Evolutionary conservation across 164 flowering plant genomes (phyloP).

Genomic region (Aristolochia californica): DNA sequence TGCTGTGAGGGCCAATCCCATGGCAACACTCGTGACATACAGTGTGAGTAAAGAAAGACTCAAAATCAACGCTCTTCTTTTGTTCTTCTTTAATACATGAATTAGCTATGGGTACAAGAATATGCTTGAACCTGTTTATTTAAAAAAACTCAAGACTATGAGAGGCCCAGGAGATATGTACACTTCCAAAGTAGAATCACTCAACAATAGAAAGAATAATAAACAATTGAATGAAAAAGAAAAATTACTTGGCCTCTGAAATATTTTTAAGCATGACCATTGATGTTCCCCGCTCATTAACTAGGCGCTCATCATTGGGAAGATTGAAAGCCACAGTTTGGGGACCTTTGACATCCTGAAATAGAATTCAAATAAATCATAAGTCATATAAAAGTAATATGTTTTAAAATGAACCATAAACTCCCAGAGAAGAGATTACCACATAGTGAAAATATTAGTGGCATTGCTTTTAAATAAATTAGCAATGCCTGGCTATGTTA

Average conservation of each 20-base stretch:
- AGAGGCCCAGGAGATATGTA: background rate
- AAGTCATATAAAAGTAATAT: too few relatives aligned
- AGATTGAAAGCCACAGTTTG: conserved; percentile 94
- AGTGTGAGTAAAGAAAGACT: conserved; percentile 90
- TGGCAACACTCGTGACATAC: conserved; percentile 96
- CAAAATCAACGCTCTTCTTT: conserved; percentile 60
- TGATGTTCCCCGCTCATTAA: conserved; percentile 88
- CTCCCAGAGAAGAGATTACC: too few relatives aligned
- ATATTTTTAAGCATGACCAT: conserved; percentile 97
- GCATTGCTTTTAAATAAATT: too few relatives aligned
- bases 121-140: conserved; percentile 63
- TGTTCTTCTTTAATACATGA: conserved; percentile 61
- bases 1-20: conserved; percentile 94
- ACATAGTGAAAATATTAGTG: too few relatives aligned
- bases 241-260: conserved; percentile 82
- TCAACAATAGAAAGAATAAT: background rate
- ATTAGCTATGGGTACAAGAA: conserved; percentile 79
- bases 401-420: too few relatives aligned
- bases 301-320: conserved; percentile 94
- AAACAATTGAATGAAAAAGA: background rate
- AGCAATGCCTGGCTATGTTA: too few relatives aligned
- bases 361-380: background rate
- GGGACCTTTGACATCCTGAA: conserved; percentile 94
- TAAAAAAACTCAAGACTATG: conserved; percentile 2
- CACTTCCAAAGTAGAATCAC: background rate